Evolutionary conservation across 2,329 filamentous ascomycete genomes (phyloP).

Genomic region (Dactylonectria macrodidyma): DNA sequence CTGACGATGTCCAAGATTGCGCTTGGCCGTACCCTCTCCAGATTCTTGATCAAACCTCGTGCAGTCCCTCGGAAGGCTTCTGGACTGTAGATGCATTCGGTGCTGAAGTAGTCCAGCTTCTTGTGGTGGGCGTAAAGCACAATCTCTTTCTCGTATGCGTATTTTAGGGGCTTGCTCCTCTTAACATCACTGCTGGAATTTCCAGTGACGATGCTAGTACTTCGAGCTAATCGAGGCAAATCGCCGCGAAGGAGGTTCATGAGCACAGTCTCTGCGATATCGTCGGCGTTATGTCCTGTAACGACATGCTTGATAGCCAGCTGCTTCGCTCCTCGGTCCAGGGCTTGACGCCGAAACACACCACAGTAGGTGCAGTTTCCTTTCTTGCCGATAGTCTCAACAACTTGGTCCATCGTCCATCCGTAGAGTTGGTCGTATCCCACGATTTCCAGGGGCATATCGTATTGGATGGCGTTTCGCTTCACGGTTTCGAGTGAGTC

Average conservation of each 20-base stretch:
- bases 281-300: conserved; percentile 97
- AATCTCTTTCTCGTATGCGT: conserved; percentile 99
- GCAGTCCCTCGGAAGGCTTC: conserved; percentile 97
- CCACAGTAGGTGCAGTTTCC: conserved; percentile 99
- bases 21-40: conserved; percentile 93
- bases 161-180: conserved; percentile 96
- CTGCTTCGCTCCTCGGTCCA: conserved; percentile 92
- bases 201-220: conserved; percentile 90
- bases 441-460: conserved; percentile 91
- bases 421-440: conserved; percentile 96
- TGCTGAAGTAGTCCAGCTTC: conserved; percentile 97
- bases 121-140: conserved; percentile 98
- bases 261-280: conserved; percentile 95
- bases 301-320: conserved; percentile 93
- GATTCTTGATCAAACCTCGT: conserved; percentile 91
- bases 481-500: conserved; percentile 98
- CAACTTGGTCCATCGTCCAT: conserved; percentile 99
- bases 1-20: conserved; percentile 95
- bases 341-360: conserved; percentile 92
- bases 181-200: conserved; percentile 88
- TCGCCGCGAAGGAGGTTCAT: conserved; percentile 98
- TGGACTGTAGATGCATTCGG: conserved; percentile 97
- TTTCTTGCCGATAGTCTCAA: conserved; percentile 96
- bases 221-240: conserved; percentile 86
- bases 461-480: conserved; percentile 90